Evolutionary conservation across 208 protist species (phyloP), one percentile per base, ranked within the genome.

Genomic region (Spongospora subterranea): DNA sequence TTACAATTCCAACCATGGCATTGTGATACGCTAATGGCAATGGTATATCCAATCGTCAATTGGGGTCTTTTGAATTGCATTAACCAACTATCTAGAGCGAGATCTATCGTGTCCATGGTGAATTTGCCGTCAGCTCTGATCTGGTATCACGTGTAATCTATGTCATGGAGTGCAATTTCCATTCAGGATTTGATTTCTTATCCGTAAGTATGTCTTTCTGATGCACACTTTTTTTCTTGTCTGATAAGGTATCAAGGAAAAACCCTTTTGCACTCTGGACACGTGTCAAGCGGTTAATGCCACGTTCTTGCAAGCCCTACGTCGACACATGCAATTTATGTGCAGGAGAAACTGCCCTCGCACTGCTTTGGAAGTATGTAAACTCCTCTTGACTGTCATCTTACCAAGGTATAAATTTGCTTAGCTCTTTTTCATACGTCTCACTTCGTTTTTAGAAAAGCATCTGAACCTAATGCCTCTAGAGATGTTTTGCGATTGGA

Each of bases 1-100:
- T n/a, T 82, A 20, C 71, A 82, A 82, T 82, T 82, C 13, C 71
- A 82, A 35, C 71, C 71, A 20, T 82, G 71, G 71, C 71, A 82
- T 43, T 45, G n/a, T 82, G 71, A 43, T 35, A 82, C 71, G 35
- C n/a, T 82, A 43, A 35, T 82, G 6, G 17, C 6, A 35, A 82
- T 82, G 71, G 71, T 82, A 20, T 39, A 6, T n/a, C n/a, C 13
- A 20, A n/a, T 43, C n/a, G 11, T 32, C 54, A 32, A 32, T 29
- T 32, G 29, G 17, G 54, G 20, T 29, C 29, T 65, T 32, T 29
- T 29, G 54, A 29, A 29, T 29, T 29, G 17, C 20, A 17, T 65
- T 65, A 65, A 29, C 54, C 54, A 29, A 32, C 54, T 29, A 17
- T 43, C 35, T 35, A 82, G 71, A 35, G 71, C 71, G 71, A 82